Conservation (phyloP, 148 eudicot species). For the Vaccinium vitisidaea region DNA sequence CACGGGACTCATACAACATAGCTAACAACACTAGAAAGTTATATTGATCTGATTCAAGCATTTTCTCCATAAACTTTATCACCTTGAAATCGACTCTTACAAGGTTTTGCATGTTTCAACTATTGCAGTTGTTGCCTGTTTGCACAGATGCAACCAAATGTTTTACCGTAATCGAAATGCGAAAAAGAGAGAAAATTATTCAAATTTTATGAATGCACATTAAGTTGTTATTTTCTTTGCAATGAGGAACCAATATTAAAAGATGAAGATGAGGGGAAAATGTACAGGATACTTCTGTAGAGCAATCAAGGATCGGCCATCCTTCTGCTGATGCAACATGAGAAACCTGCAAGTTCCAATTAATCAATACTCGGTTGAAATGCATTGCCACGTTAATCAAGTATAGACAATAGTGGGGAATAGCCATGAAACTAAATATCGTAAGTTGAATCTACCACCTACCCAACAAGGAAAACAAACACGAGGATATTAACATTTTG, state of each 20-base stretch:
- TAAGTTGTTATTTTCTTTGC: background rate
- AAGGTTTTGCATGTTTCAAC: slow-evolving; percentile 3
- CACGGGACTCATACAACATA: background rate
- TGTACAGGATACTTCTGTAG: slow-evolving; percentile 62
- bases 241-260: background rate
- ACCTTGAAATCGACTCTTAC: background rate
- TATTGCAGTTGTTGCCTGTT: background rate
- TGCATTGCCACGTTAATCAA: background rate
- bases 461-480: slow-evolving; percentile 4
- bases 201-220: background rate
- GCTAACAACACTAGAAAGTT: background rate
- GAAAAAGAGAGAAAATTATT: background rate
- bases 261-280: background rate
- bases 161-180: background rate
- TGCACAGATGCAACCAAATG: background rate
- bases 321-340: slow-evolving; percentile 73
- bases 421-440: background rate
- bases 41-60: background rate
- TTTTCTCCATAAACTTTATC: background rate
- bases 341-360: slow-evolving; percentile 58
- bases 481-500: background rate
- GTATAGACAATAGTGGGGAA: background rate
- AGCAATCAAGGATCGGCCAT: slow-evolving; percentile 69
- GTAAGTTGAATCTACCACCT: background rate
- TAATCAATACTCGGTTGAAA: background rate